Percentiles rank a stretch among this genome's conserved stretches.
Conservation (phyloP, 352 stramenopile genomes). For the Phytophthora ramorum region DNA sequence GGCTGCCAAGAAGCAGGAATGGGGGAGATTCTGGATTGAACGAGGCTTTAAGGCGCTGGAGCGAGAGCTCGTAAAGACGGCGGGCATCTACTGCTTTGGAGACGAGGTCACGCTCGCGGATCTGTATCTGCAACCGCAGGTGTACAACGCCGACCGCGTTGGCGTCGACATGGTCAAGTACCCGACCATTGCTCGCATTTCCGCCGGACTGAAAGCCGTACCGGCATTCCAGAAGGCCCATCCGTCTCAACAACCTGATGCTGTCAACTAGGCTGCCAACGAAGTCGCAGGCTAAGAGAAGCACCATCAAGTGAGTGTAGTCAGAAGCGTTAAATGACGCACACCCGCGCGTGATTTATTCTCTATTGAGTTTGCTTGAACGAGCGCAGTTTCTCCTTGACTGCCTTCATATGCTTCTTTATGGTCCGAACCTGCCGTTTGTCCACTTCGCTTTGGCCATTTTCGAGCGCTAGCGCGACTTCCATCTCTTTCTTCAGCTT, state of each 20-base stretch:
- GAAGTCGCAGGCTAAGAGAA: too few relatives aligned
- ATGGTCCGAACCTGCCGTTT: constrained; percentile 54
- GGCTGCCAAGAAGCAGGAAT: constrained; percentile 45
- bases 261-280: constrained; percentile 23
- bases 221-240: constrained; percentile 86
- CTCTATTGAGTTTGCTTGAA: constrained; percentile 35
- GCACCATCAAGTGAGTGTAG: neutral
- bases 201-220: constrained; percentile 65
- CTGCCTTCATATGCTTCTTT: constrained; percentile 52
- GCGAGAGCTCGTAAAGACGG: constrained; percentile 55
- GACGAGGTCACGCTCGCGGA: constrained; percentile 90
- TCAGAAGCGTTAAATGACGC: constrained; percentile 9
- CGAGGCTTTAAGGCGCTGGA: constrained; percentile 90
- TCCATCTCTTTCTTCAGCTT: constrained; percentile 60
- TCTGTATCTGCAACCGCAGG: constrained; percentile 90
- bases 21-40: constrained; percentile 76
- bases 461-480: constrained; percentile 47
- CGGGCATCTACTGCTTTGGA: constrained; percentile 74
- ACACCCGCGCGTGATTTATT: neutral
- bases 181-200: constrained; percentile 87
- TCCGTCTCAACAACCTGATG: constrained; percentile 83
- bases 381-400: constrained; percentile 48
- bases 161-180: constrained; percentile 90
- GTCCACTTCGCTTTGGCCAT: constrained; percentile 40
- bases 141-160: constrained; percentile 93